A percentile compares a stretch with the other conserved stretches of the same genome.
phyloP scores from a whole-genome alignment of 1,284 basidiomycete genomes.

The Chalciporus sp. region DNA sequence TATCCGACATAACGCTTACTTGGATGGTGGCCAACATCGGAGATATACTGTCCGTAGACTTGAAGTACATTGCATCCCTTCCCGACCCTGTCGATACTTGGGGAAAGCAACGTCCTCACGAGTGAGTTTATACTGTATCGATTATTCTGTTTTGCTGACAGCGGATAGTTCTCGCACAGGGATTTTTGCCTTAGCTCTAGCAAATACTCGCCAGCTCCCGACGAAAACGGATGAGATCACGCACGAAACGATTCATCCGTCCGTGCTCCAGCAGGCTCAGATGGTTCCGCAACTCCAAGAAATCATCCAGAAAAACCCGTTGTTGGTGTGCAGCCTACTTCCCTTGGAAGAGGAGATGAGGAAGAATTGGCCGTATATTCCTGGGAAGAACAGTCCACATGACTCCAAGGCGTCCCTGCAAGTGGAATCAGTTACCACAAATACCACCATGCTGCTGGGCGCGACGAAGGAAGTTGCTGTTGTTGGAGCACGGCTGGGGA shows the following conservation, averaged over 20 bases:
- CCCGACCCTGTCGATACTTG: conserved; percentile 56
- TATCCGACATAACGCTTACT: conserved; percentile 63
- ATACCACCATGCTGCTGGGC: conserved; percentile 17
- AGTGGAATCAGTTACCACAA: conserved; percentile 2
- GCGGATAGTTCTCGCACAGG: conserved; percentile 51
- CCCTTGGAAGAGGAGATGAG: conserved; percentile 57
- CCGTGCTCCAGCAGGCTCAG: conserved; percentile 50
- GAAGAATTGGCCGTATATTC: conserved; percentile 45
- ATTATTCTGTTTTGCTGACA: conserved; percentile 2
- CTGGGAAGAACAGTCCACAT: conserved; percentile 16
- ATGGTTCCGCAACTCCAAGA: conserved; percentile 39
- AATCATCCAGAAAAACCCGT: conserved; percentile 43
- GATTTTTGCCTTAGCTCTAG: conserved; percentile 49
- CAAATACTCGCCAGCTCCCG: conserved; percentile 52
- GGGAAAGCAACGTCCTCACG: conserved; percentile 61
- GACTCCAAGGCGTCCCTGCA: conserved; percentile 14
- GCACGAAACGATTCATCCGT: conserved; percentile 62
- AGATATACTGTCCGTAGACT: conserved; percentile 57
- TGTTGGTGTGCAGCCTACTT: conserved; percentile 45
- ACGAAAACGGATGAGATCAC: conserved; percentile 47
- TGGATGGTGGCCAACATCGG: conserved; percentile 70
- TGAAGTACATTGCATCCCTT: conserved; percentile 51
- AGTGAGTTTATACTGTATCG: conserved; percentile 43
- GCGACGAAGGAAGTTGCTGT: conserved; percentile 16
- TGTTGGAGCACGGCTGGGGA: conserved; percentile 18